Conservation (phyloP, 805 yeast genomes). For the Zygoascus ofunaensis region DNA sequence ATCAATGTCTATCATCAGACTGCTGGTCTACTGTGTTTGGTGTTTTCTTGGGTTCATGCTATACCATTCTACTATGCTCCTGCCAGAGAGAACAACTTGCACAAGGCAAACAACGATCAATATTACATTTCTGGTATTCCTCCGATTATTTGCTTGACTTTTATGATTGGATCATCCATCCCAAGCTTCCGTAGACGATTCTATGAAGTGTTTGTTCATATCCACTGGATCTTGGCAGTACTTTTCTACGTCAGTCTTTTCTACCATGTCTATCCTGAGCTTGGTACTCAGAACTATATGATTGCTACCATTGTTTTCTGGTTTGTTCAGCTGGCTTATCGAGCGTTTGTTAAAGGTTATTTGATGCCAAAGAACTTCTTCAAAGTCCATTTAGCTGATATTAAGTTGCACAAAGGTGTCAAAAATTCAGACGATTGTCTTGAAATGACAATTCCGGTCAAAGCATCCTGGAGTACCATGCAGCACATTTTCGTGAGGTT, state of each 20-base stretch:
- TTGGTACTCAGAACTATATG: conserved; percentile 40
- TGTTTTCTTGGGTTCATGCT: conserved; percentile 15
- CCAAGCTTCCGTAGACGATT: conserved; percentile 36
- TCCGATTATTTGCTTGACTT: background rate
- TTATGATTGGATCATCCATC: background rate
- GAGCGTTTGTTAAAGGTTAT: conserved; percentile 36
- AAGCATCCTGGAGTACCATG: conserved; percentile 12
- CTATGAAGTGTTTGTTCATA: conserved; percentile 54
- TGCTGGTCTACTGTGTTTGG: conserved; percentile 13
- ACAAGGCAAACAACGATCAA: background rate
- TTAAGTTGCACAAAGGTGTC: background rate
- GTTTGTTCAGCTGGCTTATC: conserved; percentile 54
- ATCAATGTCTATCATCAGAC: conserved; percentile 14
- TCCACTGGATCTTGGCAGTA: conserved; percentile 49
- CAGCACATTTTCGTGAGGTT: conserved; percentile 17
- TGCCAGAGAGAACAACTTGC: background rate
- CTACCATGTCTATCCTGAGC: conserved; percentile 41
- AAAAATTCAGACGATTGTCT: background rate
- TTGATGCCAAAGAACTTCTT: conserved; percentile 44
- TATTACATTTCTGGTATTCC: background rate
- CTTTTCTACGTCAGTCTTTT: conserved; percentile 47
- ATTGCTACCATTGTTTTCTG: conserved; percentile 56
- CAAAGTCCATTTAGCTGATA: conserved; percentile 15
- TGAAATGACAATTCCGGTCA: background rate
- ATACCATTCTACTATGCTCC: conserved; percentile 3